Evolutionary conservation across 2,329 filamentous ascomycete genomes (phyloP).

Genomic region (Corynespora cassiicola): DNA sequence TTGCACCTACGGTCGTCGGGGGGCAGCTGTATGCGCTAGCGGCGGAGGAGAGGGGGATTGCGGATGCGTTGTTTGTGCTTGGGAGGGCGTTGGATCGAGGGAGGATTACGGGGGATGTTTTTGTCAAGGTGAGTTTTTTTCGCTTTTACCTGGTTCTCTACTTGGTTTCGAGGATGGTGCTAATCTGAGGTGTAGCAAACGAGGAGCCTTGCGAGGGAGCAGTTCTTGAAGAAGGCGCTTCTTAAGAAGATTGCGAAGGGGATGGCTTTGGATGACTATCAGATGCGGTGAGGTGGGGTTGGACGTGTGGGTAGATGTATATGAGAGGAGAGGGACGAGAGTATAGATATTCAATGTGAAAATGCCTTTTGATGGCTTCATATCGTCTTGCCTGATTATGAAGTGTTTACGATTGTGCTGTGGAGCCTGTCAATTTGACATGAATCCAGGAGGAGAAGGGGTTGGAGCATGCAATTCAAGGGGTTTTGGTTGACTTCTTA

Average conservation of each 20-base stretch:
- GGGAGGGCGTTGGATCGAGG: slow-evolving; percentile 77
- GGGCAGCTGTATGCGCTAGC: slow-evolving; percentile 90
- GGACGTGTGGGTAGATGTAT: too few species aligned
- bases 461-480: too few species aligned
- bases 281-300: slow-evolving; percentile 32
- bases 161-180: slow-evolving; percentile 2
- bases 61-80: slow-evolving; percentile 85
- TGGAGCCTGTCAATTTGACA: too few species aligned
- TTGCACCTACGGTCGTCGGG: slow-evolving; percentile 91
- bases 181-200: slow-evolving; percentile 57
- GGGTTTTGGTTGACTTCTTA: too few species aligned
- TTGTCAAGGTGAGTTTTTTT: slow-evolving; percentile 65
- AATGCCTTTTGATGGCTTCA: too few species aligned
- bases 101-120: slow-evolving; percentile 72
- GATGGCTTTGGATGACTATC: slow-evolving; percentile 68
- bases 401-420: too few species aligned
- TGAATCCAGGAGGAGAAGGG: too few species aligned
- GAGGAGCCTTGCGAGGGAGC: slow-evolving; percentile 75
- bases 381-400: too few species aligned
- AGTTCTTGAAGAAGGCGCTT: slow-evolving; percentile 83
- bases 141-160: background rate
- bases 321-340: too few species aligned
- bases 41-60: slow-evolving; percentile 85
- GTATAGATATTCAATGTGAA: too few species aligned
- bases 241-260: slow-evolving; percentile 78